These are phyloP conservation scores for Neopestalotiopsis sp. DNA, from an alignment of 2,329 filamentous ascomycete genomes.

Conservation along the genomic window DNA sequence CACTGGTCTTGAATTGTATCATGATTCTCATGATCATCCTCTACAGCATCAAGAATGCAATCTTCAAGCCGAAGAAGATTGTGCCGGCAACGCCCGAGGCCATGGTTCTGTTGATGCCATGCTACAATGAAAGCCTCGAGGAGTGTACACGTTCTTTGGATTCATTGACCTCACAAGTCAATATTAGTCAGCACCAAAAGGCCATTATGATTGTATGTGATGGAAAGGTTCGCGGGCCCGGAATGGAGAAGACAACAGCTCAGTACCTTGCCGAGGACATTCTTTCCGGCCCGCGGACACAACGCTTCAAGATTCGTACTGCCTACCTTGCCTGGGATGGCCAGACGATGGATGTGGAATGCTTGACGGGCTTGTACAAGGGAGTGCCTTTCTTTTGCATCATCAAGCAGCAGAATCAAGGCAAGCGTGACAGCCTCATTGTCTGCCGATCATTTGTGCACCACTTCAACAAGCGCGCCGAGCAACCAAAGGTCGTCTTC, in stretches of 20 bases:
- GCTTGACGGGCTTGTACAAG: conserved; percentile 50
- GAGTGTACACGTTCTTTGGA: conserved; percentile 51
- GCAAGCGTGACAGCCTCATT: conserved; percentile 55
- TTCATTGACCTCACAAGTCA: conserved; percentile 50
- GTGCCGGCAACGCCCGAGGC: conserved; percentile 43
- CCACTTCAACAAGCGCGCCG: conserved; percentile 50
- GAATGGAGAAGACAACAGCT: conserved; percentile 54
- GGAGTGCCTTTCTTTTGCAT: conserved; percentile 53
- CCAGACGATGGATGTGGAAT: conserved; percentile 50
- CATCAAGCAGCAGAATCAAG: conserved; percentile 55
- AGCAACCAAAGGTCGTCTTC: conserved; percentile 51
- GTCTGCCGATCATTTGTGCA: conserved; percentile 55
- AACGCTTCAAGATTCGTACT: conserved; percentile 42
- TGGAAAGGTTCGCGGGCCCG: conserved; percentile 51
- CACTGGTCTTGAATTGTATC: conserved; percentile 44
- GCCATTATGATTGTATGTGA: conserved; percentile 55
- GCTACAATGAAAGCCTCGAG: conserved; percentile 54
- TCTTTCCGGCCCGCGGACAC: conserved; percentile 40
- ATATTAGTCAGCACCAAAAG: conserved; percentile 46
- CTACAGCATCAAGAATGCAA: conserved; percentile 36
- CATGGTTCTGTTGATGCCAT: conserved; percentile 52
- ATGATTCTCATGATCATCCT: conserved; percentile 47
- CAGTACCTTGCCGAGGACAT: conserved; percentile 54
- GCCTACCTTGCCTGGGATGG: conserved; percentile 53
- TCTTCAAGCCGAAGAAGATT: conserved; percentile 36